Evolutionary conservation across 257 asterid genomes (phyloP).

Genomic region (Coffea canephora): DNA sequence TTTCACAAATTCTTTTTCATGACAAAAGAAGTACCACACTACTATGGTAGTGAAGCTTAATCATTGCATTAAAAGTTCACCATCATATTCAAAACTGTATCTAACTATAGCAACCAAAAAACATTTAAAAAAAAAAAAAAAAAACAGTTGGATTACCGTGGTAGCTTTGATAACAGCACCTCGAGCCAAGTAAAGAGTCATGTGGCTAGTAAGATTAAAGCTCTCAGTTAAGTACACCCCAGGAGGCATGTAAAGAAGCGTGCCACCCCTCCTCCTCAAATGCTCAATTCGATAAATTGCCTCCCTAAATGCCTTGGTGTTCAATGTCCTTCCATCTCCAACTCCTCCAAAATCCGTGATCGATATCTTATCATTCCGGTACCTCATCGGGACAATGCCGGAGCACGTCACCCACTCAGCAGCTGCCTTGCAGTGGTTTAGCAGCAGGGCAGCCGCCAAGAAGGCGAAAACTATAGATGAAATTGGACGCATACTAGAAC

Average conservation of each 20-base stretch:
- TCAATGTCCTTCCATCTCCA: constrained; percentile 79
- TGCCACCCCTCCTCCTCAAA: constrained; percentile 80
- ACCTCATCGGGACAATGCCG: constrained; percentile 77
- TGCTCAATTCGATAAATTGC: constrained; percentile 80
- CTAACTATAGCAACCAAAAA: not conserved
- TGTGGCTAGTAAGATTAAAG: constrained; percentile 80
- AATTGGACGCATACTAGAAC: constrained; percentile 26
- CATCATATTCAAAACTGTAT: not conserved
- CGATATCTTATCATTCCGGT: constrained; percentile 74
- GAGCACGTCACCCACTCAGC: constrained; percentile 64
- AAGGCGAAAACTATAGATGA: constrained; percentile 21
- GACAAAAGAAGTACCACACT: not conserved
- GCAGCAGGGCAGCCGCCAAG: constrained; percentile 21
- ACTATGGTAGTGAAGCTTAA: not conserved
- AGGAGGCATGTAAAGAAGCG: constrained; percentile 82
- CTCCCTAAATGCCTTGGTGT: constrained; percentile 76
- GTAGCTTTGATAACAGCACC: constrained; percentile 87
- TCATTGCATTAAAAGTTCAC: not conserved
- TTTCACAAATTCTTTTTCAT: not conserved
- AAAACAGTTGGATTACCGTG: constrained; percentile 40
- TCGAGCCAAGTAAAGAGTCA: constrained; percentile 85
- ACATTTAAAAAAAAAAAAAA: not conserved
- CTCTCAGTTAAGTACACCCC: constrained; percentile 84
- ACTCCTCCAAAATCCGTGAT: constrained; percentile 79
- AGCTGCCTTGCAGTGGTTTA: constrained; percentile 21